phyloP scores from a whole-genome alignment of 2,329 filamentous ascomycete species.

The Tolypocladium inflatum region DNA sequence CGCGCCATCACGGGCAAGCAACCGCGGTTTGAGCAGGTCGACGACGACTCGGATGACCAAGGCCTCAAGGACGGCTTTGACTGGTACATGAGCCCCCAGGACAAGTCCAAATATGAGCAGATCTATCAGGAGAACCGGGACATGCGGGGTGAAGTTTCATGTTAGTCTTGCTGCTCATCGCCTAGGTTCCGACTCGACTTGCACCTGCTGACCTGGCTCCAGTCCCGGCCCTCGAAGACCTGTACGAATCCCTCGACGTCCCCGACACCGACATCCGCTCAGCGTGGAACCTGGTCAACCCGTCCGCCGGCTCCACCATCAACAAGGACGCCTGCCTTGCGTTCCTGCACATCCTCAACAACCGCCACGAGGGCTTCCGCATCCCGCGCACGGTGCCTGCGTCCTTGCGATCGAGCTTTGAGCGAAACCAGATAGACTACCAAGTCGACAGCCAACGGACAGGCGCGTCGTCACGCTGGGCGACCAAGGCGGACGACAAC shows the following conservation, averaged over 20 bases:
- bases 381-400: conserved; percentile 88
- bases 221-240: conserved; percentile 70
- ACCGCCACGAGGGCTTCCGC: conserved; percentile 88
- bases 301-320: conserved; percentile 69
- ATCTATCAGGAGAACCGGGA: conserved; percentile 93
- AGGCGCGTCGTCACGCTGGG: conserved; percentile 65
- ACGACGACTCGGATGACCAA: conserved; percentile 71
- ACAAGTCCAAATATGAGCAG: conserved; percentile 91
- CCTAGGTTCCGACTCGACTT: too few species aligned
- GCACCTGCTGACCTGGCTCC: background rate
- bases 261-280: conserved; percentile 74
- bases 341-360: conserved; percentile 94
- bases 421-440: conserved; percentile 95
- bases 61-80: conserved; percentile 95
- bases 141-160: conserved; percentile 72
- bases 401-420: conserved; percentile 83
- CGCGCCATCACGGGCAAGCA: conserved; percentile 71
- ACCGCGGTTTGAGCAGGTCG: conserved; percentile 74
- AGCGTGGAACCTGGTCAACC: conserved; percentile 97
- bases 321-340: conserved; percentile 92
- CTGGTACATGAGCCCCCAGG: conserved; percentile 94
- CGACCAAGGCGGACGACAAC: conserved; percentile 65
- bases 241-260: conserved; percentile 74
- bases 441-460: conserved; percentile 69
- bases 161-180: conserved; percentile 35